These are phyloP conservation scores for Wickerhamomyces sydowiorum DNA, from an alignment of 805 yeast species.

Conservation along the genomic window DNA sequence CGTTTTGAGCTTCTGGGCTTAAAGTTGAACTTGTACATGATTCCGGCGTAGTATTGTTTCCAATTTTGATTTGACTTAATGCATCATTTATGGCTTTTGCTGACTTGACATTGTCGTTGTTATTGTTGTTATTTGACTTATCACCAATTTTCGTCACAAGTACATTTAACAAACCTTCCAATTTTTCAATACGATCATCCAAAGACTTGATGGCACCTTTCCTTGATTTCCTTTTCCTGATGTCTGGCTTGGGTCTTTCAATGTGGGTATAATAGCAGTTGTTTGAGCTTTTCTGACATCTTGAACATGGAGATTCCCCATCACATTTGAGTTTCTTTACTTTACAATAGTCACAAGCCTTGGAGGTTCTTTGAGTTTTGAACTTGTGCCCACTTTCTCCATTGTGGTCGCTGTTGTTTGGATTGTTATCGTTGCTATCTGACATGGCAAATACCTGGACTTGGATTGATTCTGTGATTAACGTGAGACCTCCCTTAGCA, in stretches of 20 bases:
- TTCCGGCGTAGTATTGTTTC: too few species aligned
- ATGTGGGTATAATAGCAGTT: conserved; percentile 83
- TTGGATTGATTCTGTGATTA: too few species aligned
- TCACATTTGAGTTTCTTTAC: conserved; percentile 75
- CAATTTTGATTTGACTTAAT: too few species aligned
- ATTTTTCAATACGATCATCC: not conserved
- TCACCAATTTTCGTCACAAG: not conserved
- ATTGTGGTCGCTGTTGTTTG: not conserved
- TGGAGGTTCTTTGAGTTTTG: conserved; percentile 25
- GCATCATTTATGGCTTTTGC: not conserved
- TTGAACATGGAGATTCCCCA: conserved; percentile 71
- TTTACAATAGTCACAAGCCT: conserved; percentile 46
- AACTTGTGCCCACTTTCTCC: too few species aligned
- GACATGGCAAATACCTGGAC: too few species aligned
- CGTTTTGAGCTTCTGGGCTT: not conserved
- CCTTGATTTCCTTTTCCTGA: conserved; percentile 20
- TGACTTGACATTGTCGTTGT: not conserved
- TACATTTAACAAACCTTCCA: not conserved
- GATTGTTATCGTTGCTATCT: not conserved
- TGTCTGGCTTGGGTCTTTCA: conserved; percentile 23
- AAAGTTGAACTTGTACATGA: too few species aligned
- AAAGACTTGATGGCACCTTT: not conserved
- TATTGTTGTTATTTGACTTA: not conserved
- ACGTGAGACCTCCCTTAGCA: too few species aligned
- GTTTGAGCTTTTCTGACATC: conserved; percentile 75